phyloP scores from a whole-genome alignment of 2,329 filamentous ascomycete genomes.

The Phialophora expanda region DNA sequence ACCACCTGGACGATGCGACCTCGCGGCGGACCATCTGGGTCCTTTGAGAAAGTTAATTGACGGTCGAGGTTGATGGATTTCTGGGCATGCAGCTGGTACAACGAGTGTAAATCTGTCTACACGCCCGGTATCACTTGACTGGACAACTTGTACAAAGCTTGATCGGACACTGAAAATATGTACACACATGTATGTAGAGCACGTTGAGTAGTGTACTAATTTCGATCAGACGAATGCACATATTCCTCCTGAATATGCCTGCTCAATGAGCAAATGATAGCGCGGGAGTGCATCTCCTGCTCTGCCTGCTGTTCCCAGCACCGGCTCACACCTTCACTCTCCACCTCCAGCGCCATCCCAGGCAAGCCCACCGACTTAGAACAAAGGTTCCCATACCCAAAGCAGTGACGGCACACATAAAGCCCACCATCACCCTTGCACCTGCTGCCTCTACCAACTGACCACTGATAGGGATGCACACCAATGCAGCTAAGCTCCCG shows the following conservation, averaged over 20 bases:
- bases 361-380: conserved; percentile 46
- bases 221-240: not conserved
- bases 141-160: not conserved
- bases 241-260: not conserved
- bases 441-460: conserved; percentile 55
- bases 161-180: not conserved
- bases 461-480: conserved; percentile 55
- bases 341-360: conserved; percentile 49
- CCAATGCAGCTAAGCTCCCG: conserved; percentile 53
- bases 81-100: no score
- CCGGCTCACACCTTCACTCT: conserved; percentile 44
- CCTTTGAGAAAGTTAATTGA: not conserved
- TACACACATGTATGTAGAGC: not conserved
- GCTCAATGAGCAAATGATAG: not conserved
- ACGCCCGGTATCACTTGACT: not conserved
- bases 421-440: conserved; percentile 52
- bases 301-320: not conserved
- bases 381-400: conserved; percentile 43
- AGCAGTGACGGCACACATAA: conserved; percentile 53
- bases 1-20: no score
- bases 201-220: not conserved
- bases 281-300: not conserved
- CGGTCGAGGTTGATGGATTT: no score
- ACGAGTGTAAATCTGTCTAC: no score
- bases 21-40: not conserved